Percentiles rank a stretch among this genome's conserved stretches.
phyloP scores from a whole-genome alignment of 176 grass and related monocot species.

The Oropetium thomaeum region DNA sequence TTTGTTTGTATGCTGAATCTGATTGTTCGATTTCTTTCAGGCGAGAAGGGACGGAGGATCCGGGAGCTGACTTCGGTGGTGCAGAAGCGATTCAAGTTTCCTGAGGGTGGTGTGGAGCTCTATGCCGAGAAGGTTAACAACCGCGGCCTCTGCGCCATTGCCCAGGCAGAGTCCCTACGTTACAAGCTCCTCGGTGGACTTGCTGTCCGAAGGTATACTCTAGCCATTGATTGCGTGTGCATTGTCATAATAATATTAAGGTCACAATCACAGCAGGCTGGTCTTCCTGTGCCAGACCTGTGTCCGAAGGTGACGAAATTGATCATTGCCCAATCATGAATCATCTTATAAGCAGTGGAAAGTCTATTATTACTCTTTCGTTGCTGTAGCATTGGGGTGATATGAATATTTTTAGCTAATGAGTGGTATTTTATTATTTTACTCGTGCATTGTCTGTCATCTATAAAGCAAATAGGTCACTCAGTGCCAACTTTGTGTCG shows the following conservation, averaged over 20 bases:
- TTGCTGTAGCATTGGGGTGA: conserved; percentile 37
- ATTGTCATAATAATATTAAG: neutral
- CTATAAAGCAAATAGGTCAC: conserved; percentile 92
- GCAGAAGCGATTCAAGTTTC: conserved; percentile 84
- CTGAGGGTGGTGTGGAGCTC: conserved; percentile 64
- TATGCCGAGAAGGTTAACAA: conserved; percentile 87
- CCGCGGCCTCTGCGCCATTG: conserved; percentile 80
- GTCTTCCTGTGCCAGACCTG: conserved; percentile 39
- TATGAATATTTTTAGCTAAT: neutral
- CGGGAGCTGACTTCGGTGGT: conserved; percentile 69
- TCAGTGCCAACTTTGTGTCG: conserved; percentile 85
- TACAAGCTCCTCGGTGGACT: conserved; percentile 90
- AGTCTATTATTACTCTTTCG: neutral
- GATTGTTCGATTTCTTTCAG: neutral
- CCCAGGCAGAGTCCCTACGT: conserved; percentile 78
- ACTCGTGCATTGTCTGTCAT: conserved; percentile 31
- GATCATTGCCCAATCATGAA: neutral
- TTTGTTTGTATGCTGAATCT: neutral
- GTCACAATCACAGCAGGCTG: conserved; percentile 77
- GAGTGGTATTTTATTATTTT: neutral
- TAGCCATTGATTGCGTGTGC: neutral
- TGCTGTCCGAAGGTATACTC: conserved; percentile 64
- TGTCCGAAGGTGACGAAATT: conserved; percentile 77
- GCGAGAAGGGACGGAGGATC: conserved; percentile 69
- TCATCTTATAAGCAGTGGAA: conserved; percentile 8